These are phyloP conservation scores for Spiraea crenata DNA, from an alignment of 331 rosid genomes.

Conservation along the genomic window DNA sequence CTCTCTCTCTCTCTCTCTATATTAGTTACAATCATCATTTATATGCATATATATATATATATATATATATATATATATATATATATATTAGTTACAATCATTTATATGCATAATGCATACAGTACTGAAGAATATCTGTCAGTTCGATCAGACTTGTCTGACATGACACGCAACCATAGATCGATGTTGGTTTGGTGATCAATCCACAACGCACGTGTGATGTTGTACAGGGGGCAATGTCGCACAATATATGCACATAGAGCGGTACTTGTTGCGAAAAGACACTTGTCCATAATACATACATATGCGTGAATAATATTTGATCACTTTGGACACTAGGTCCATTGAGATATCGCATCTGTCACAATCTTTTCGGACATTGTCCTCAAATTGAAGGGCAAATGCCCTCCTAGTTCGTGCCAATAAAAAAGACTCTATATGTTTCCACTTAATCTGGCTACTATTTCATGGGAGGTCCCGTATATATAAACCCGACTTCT, in stretches of 20 bases:
- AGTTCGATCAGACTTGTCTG: not conserved
- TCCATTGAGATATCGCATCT: not conserved
- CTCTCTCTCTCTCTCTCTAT: too few species aligned
- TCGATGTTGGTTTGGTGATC: not conserved
- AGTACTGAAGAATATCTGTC: too few species aligned
- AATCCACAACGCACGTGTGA: not conserved
- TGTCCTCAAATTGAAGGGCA: conserved; percentile 3
- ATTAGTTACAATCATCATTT: too few species aligned
- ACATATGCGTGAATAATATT: too few species aligned
- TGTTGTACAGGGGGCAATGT: not conserved
- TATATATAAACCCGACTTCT: conserved; percentile 8
- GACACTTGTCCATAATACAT: not conserved
- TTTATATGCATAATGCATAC: not conserved
- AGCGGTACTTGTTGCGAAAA: not conserved
- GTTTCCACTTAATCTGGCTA: not conserved
- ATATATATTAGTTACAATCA: not conserved
- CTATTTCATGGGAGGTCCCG: not conserved
- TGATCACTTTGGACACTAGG: conserved; percentile 40
- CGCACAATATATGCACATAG: not conserved
- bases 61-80: not conserved
- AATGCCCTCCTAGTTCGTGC: not conserved
- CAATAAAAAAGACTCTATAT: not conserved
- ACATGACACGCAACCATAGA: not conserved
- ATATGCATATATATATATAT: not conserved
- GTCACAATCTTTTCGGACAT: not conserved